phyloP scores from a whole-genome alignment of 768 basidiomycete species.

The Amanita rubescens region DNA sequence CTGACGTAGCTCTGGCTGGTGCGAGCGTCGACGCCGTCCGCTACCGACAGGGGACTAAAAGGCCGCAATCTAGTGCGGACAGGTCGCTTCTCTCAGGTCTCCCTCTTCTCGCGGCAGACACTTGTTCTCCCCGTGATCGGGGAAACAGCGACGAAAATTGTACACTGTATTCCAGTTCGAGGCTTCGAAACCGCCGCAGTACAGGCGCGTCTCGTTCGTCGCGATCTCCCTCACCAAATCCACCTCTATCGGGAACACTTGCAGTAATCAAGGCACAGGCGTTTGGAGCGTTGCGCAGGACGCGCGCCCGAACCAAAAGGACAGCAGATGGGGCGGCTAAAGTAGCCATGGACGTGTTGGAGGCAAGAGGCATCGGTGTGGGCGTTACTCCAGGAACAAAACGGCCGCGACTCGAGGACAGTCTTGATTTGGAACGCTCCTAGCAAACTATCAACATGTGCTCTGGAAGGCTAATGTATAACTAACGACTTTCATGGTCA shows the following conservation, averaged over 20 bases:
- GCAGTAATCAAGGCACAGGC: slow-evolving; percentile 90
- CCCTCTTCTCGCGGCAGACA: slow-evolving; percentile 45
- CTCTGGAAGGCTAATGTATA: slow-evolving; percentile 6
- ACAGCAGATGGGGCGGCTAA: slow-evolving; percentile 62
- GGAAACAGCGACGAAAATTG: slow-evolving; percentile 53
- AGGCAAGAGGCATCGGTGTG: slow-evolving; percentile 67
- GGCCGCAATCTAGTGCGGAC: slow-evolving; percentile 42
- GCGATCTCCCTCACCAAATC: slow-evolving; percentile 41
- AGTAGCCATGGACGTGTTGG: slow-evolving; percentile 75
- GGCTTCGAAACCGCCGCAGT: slow-evolving; percentile 41
- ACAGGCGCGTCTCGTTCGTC: slow-evolving; percentile 37
- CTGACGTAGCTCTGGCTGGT: slow-evolving; percentile 56
- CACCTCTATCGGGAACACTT: slow-evolving; percentile 65
- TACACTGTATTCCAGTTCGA: slow-evolving; percentile 32
- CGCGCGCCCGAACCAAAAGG: slow-evolving; percentile 67
- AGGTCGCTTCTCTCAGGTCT: slow-evolving; percentile 30
- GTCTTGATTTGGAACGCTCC: slow-evolving; percentile 25
- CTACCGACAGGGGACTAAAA: slow-evolving; percentile 46
- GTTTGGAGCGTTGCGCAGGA: slow-evolving; percentile 77
- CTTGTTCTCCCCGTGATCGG: slow-evolving; percentile 42
- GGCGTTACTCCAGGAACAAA: slow-evolving; percentile 30
- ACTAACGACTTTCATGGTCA: neutral
- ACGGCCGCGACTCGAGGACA: slow-evolving; percentile 51
- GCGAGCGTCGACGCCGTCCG: slow-evolving; percentile 49
- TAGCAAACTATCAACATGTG: neutral